Base-by-base conservation (phyloP, 2,329 filamentous ascomycete genomes). In the Aspergillus jensenii region DNA sequence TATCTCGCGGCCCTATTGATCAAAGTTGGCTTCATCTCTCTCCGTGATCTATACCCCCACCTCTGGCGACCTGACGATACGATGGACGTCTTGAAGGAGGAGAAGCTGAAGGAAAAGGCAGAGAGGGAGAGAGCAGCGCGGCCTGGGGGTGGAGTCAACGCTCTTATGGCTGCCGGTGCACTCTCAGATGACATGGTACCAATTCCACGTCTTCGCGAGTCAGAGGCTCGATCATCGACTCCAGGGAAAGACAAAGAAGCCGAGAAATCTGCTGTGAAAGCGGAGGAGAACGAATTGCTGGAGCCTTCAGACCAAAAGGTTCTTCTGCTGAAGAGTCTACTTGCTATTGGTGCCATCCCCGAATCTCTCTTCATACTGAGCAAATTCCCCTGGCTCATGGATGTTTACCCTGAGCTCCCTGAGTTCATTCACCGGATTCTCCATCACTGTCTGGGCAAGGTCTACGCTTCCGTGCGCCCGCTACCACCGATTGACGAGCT, bases 11-110 rank as follows among this genome's bases (percentile, higher is more conserved):
- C 95, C 1, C 83, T 98, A 35, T 84, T 99, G 31, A 93, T 99
- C 76, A 99, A 99, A 76, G 90, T 97, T 64, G 96, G 95, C 1
- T 99, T 99, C 73, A 91, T 99, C 59, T 97, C 95, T 1, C 79
- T 99, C 6, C 84, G 87, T 52, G 95, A 99, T 70, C 80, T 99
- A 1, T 98, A 96, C 72, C 88, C 92, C 15, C 95, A 99, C 72
- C 83, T 99, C 1, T 96, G 92, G 79, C 91, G 95, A 7, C 78
- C 84, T 0, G 95, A 98, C 64, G 87, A 91, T 33, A 82, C 86
- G 4, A 98, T 99, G 93, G 84, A 89, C 40, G 80, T 79, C 6
- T 80, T 96, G 52, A 87, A 85, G 62, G 82, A 86, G 41, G 85
- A 87, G 64, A 87, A 90, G 60, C 78, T 87, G 72, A 87, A 89